Evolutionary conservation across 352 stramenopile genomes (phyloP).

Genomic region (Phytophthora citrophthora): DNA sequence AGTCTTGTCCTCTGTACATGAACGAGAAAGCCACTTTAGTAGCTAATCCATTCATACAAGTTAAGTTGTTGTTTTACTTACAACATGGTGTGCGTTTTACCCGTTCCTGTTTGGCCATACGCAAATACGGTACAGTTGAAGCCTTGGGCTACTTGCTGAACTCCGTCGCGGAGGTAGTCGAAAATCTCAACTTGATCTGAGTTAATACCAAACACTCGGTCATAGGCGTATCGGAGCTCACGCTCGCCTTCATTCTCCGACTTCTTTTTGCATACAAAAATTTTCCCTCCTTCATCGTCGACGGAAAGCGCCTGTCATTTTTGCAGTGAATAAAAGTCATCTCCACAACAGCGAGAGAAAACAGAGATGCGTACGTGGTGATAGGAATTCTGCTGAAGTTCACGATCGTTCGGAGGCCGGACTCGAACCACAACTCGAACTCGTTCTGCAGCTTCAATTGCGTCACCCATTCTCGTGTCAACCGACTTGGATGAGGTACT

Average conservation of each 20-base stretch:
- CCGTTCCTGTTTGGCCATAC: conserved; percentile 91
- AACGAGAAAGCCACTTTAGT: background rate
- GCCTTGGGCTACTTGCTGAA: conserved; percentile 83
- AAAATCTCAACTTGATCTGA: conserved; percentile 81
- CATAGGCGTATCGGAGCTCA: conserved; percentile 67
- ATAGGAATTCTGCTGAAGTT: conserved; percentile 39
- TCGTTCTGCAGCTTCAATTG: conserved; percentile 50
- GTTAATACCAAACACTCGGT: conserved; percentile 72
- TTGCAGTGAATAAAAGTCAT: background rate
- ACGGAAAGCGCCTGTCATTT: conserved; percentile 41
- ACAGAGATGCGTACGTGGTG: conserved; percentile 36
- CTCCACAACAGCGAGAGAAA: background rate
- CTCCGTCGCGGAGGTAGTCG: conserved; percentile 63
- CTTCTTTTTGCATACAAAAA: conserved; percentile 62
- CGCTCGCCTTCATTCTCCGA: conserved; percentile 47
- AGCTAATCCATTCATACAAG: conserved; percentile 1
- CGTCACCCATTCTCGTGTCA: conserved; percentile 39
- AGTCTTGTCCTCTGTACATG: conserved; percentile 51
- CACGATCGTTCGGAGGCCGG: conserved; percentile 76
- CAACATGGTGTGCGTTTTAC: conserved; percentile 93
- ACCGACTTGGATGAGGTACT: background rate
- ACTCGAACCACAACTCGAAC: conserved; percentile 85
- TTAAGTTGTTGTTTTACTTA: conserved; percentile 21
- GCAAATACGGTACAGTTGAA: conserved; percentile 94
- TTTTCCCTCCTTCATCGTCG: conserved; percentile 36